Conservation (phyloP, 2,329 filamentous ascomycete species). For the Aspergillus sp. region DNA sequence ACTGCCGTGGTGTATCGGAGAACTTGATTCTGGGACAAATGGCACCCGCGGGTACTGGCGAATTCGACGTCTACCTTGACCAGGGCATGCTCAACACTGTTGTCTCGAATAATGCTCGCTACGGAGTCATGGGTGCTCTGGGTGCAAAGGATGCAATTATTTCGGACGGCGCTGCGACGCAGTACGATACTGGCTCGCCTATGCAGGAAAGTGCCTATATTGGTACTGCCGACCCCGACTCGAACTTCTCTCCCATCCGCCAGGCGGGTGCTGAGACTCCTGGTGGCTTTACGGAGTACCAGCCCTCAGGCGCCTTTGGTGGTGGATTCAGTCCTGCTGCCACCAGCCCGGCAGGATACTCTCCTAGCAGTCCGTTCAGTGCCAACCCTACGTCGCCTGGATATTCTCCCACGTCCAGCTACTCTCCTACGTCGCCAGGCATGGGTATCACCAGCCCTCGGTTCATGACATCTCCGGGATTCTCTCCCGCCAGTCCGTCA, state of each 20-base stretch:
- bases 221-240: slow-evolving; percentile 63
- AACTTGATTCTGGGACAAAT: slow-evolving; percentile 98
- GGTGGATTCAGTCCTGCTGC: slow-evolving; percentile 66
- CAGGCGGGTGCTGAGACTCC: slow-evolving; percentile 65
- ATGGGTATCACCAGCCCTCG: slow-evolving; percentile 57
- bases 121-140: slow-evolving; percentile 77
- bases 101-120: slow-evolving; percentile 86
- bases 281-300: slow-evolving; percentile 63
- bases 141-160: slow-evolving; percentile 72
- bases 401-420: slow-evolving; percentile 62
- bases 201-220: slow-evolving; percentile 60
- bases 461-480: slow-evolving; percentile 55
- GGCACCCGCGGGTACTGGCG: slow-evolving; percentile 94
- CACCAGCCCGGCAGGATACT: slow-evolving; percentile 63
- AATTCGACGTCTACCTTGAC: slow-evolving; percentile 91
- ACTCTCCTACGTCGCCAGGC: slow-evolving; percentile 75
- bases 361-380: slow-evolving; percentile 75
- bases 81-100: slow-evolving; percentile 94
- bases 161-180: slow-evolving; percentile 80
- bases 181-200: slow-evolving; percentile 75
- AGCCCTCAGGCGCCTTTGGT: slow-evolving; percentile 63
- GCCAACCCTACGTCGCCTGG: slow-evolving; percentile 67
- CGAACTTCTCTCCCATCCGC: slow-evolving; percentile 70
- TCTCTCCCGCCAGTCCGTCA: slow-evolving; percentile 55
- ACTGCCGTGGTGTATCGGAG: slow-evolving; percentile 96